These are phyloP conservation scores for Cyclotella cryptica DNA, from an alignment of 108 stramenopile species.

Conservation along the genomic window DNA sequence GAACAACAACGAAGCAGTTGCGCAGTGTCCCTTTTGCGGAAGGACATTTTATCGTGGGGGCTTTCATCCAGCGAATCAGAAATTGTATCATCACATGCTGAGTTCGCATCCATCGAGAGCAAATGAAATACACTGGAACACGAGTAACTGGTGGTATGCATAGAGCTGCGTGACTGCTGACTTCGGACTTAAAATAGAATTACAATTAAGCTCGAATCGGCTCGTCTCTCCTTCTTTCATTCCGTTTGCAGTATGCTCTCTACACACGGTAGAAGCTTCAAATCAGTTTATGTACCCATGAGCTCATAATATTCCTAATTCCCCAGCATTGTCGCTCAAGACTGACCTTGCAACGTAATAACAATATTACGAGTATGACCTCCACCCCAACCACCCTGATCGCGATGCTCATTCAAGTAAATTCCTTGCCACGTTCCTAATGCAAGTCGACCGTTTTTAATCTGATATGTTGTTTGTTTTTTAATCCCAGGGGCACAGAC, in stretches of 20 bases:
- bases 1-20: background rate
- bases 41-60: background rate
- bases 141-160: constrained; percentile 6
- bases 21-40: background rate
- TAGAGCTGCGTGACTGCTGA: constrained; percentile 3
- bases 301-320: no score
- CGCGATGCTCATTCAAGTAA: constrained; percentile 94
- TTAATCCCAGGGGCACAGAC: background rate
- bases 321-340: constrained; percentile 13
- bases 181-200: no score
- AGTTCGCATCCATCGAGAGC: background rate
- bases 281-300: no score
- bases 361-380: constrained; percentile 86
- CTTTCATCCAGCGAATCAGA: constrained; percentile 7
- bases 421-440: constrained; percentile 97
- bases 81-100: constrained; percentile 3
- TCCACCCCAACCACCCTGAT: constrained; percentile 92
- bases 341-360: constrained; percentile 87
- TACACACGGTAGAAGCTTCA: no score
- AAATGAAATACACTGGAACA: background rate
- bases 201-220: no score
- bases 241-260: no score
- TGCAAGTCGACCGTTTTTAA: constrained; percentile 80
- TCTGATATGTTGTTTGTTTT: constrained; percentile 22
- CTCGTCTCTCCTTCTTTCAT: no score